Evolutionary conservation across 2,329 filamentous ascomycete genomes (phyloP), one percentile per base, ranked within the genome.

Genomic region (Ophiostoma australiae): DNA sequence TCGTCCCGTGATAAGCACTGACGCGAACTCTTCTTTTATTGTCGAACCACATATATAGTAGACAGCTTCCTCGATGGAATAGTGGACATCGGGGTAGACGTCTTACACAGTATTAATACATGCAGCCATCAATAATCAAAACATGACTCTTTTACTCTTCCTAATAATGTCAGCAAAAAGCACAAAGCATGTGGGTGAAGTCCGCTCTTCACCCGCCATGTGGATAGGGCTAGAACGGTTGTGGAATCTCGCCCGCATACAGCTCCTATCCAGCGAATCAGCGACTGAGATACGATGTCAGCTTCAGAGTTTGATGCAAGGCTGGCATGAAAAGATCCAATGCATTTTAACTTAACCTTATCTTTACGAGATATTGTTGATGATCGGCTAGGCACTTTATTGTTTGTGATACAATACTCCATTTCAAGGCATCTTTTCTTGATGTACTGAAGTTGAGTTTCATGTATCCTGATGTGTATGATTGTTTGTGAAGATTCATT

Each of bases 171-270:
- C 31, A 20, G 27, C n/a, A 66, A 58, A 58, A 61, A 4, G 13
- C 17, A 63, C 27, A 10, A 4, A 39, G 15, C 5, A 39, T 65
- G 61, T 65, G 61, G 61, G 61, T 65, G 61, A 65, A 35, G 20
- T 37, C 7, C 7, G 7, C 20, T 20, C 61, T 65, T 65, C 61
- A 6, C 33, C 61, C 61, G 61, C 61, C 61, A 39, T 39, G 61
- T 65, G 61, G 61, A 37, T 65, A 65, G 27, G 27, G 31, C 13
- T 65, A 65, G 61, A 65, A 65, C 61, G 33, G 17, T 65, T 35
- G 31, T 37, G 61, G 61, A 39, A 66, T 66, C 35, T 39, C 63
- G 33, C 35, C 63, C 63, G 63, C 63, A 66, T n/a, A 66, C 20
- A 39, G 20, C 41, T 20, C 41, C 20, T 66, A 39, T 66, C 63